These are phyloP conservation scores for Veloboletus limbatus DNA, from an alignment of 1,284 basidiomycete genomes.

Conservation along the genomic window DNA sequence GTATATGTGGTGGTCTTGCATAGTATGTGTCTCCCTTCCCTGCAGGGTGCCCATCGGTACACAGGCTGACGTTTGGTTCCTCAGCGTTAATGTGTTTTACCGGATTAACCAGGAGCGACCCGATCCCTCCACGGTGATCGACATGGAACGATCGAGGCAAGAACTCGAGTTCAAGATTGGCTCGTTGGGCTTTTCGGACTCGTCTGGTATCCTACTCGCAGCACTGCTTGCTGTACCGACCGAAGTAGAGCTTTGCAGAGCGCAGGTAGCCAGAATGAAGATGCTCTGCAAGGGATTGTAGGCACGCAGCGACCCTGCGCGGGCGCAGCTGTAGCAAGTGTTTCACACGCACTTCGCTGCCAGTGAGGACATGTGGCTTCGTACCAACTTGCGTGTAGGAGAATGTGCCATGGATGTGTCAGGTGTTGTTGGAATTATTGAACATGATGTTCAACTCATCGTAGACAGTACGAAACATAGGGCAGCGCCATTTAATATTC, in stretches of 20 bases:
- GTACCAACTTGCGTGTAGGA: not conserved
- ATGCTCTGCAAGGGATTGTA: constrained; percentile 69
- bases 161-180: constrained; percentile 89
- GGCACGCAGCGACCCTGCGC: not conserved
- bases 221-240: constrained; percentile 80
- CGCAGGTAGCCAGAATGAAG: constrained; percentile 73
- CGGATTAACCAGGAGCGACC: constrained; percentile 75
- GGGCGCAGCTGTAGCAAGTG: not conserved
- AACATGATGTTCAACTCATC: not conserved
- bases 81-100: constrained; percentile 84
- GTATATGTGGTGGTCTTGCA: constrained; percentile 88
- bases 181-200: constrained; percentile 77
- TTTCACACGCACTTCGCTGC: not conserved
- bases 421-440: not conserved
- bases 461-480: not conserved
- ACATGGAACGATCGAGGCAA: constrained; percentile 59
- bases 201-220: constrained; percentile 76
- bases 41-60: not conserved
- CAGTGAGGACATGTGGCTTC: no score
- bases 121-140: constrained; percentile 40
- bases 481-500: not conserved
- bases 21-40: constrained; percentile 56
- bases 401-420: not conserved
- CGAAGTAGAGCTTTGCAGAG: constrained; percentile 75
- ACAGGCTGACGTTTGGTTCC: not conserved